Conservation (phyloP, 768 basidiomycete genomes). For the Cystobasidium onofrii region DNA sequence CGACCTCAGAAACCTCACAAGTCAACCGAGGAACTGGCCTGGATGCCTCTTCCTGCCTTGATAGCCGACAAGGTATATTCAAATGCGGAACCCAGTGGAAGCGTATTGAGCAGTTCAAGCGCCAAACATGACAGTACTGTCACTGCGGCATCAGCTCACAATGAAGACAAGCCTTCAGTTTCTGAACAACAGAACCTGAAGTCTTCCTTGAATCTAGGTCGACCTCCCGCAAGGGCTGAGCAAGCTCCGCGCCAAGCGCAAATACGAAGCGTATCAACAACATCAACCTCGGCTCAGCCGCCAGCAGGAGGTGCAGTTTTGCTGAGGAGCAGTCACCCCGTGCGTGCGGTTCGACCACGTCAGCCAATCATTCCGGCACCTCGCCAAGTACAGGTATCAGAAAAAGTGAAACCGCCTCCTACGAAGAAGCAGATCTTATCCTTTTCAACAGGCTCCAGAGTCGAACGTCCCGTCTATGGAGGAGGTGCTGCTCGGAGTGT, state of each 20-base stretch:
- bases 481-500: neutral
- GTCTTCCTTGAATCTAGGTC: neutral
- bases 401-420: neutral
- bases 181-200: neutral
- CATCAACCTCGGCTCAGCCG: neutral
- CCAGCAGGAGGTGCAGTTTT: neutral
- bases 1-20: neutral
- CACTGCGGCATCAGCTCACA: neutral
- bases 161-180: neutral
- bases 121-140: too few relatives aligned
- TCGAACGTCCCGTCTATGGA: neutral
- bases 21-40: neutral
- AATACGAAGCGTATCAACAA: neutral
- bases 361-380: neutral
- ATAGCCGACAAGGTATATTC: neutral
- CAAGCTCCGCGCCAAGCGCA: neutral
- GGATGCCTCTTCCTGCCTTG: neutral
- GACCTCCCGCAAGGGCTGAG: neutral
- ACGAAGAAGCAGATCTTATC: constrained; percentile 22
- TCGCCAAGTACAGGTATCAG: neutral
- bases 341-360: neutral
- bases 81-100: neutral
- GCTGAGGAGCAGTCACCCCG: neutral
- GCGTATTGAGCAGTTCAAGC: neutral
- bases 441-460: neutral